Conservation (phyloP, 768 basidiomycete genomes). For the Hericium coralloides region DNA sequence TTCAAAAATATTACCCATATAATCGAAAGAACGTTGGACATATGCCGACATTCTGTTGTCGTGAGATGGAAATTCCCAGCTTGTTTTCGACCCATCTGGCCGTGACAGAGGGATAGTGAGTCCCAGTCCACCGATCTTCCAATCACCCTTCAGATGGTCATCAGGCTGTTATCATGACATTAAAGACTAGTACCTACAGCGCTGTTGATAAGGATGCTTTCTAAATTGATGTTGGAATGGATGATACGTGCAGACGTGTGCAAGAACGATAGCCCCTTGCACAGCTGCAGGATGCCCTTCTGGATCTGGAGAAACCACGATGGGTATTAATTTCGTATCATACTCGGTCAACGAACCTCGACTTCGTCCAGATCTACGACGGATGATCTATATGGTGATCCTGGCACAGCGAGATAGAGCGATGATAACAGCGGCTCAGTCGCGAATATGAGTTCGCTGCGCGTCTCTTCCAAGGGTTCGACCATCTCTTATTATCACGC, state of each 20-base stretch:
- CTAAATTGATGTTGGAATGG: constrained; percentile 84
- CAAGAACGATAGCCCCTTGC: constrained; percentile 83
- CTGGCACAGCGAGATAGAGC: constrained; percentile 67
- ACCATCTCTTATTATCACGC: constrained; percentile 68
- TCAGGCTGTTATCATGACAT: constrained; percentile 4
- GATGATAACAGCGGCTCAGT: constrained; percentile 87
- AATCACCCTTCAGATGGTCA: constrained; percentile 68
- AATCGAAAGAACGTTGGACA: constrained; percentile 90
- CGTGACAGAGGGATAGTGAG: constrained; percentile 70
- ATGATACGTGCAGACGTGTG: constrained; percentile 89
- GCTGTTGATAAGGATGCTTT: constrained; percentile 83
- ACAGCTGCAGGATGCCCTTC: constrained; percentile 90
- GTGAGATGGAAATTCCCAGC: constrained; percentile 87
- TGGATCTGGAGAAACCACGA: constrained; percentile 55
- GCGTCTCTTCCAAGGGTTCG: constrained; percentile 91
- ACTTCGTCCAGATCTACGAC: constrained; percentile 90
- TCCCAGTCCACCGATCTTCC: constrained; percentile 92
- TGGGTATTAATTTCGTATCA: neutral
- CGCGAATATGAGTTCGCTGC: constrained; percentile 84
- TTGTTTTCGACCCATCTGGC: constrained; percentile 61
- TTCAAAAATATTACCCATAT: constrained; percentile 55
- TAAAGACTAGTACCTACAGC: constrained; percentile 45
- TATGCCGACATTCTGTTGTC: constrained; percentile 74
- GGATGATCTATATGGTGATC: constrained; percentile 43
- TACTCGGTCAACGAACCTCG: constrained; percentile 45